These are phyloP conservation scores for Fusarium buxicola DNA, from an alignment of 2,329 filamentous ascomycete species.

Conservation along the genomic window DNA sequence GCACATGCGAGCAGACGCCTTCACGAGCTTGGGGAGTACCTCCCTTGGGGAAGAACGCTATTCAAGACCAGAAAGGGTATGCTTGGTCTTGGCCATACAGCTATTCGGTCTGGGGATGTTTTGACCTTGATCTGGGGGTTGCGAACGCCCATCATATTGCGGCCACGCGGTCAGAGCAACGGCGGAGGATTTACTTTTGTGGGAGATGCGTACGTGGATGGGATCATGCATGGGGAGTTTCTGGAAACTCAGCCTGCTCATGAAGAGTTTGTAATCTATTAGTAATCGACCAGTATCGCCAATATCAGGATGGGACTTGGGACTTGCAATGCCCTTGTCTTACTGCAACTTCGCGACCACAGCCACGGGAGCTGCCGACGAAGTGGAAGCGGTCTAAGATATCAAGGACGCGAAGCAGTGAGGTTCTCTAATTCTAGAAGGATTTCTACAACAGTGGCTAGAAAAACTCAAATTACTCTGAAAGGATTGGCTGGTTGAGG, in stretches of 20 bases:
- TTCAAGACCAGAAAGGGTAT: conserved; percentile 9
- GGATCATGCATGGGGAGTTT: conserved; percentile 18
- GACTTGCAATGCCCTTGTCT: too few relatives aligned
- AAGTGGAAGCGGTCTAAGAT: too few relatives aligned
- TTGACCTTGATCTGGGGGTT: conserved; percentile 1
- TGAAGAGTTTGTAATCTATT: not conserved
- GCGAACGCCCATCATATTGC: not conserved
- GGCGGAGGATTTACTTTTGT: not conserved
- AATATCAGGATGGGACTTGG: too few relatives aligned
- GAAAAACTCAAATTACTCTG: too few relatives aligned
- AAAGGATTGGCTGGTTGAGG: too few relatives aligned
- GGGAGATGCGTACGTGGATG: conserved; percentile 18
- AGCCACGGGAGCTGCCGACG: too few relatives aligned
- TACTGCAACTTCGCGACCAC: too few relatives aligned
- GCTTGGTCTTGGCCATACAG: conserved; percentile 1
- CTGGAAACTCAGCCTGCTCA: not conserved
- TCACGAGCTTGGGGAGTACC: not conserved
- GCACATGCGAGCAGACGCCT: not conserved
- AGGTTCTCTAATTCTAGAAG: too few relatives aligned
- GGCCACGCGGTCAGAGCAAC: not conserved
- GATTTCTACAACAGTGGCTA: too few relatives aligned
- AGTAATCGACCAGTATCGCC: too few relatives aligned
- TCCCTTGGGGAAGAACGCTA: not conserved
- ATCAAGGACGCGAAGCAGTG: too few relatives aligned
- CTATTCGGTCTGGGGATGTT: not conserved